Conservation (phyloP, 1,139 yeast species). For the Yamadazyma membranifaciens region DNA sequence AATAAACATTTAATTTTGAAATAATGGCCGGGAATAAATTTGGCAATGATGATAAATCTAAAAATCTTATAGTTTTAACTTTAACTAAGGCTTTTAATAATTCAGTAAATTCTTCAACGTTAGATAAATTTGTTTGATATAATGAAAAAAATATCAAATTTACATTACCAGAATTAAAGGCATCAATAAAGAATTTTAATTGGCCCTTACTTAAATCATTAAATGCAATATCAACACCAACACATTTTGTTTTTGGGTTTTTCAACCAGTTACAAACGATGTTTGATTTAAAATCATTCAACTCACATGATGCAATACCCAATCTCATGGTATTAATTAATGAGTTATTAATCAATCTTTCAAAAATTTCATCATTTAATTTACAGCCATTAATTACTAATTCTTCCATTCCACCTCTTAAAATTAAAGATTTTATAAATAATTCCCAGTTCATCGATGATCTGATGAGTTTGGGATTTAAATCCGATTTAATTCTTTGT, state of each 20-base stretch:
- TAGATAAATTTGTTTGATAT: conserved; percentile 60
- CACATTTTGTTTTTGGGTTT: conserved; percentile 50
- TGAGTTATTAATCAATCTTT: conserved; percentile 51
- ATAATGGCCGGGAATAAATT: conserved; percentile 70
- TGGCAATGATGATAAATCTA: conserved; percentile 77
- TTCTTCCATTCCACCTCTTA: conserved; percentile 78
- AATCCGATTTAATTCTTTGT: conserved; percentile 58
- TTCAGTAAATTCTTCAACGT: conserved; percentile 53
- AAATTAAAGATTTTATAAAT: conserved; percentile 55
- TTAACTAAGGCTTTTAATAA: conserved; percentile 51
- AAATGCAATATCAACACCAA: conserved; percentile 84
- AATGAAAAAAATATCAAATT: conserved; percentile 64
- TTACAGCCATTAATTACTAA: conserved; percentile 79
- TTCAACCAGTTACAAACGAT: conserved; percentile 65
- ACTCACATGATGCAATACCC: conserved; percentile 74
- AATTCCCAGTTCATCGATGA: conserved; percentile 76
- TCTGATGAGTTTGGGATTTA: conserved; percentile 46
- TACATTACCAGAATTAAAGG: conserved; percentile 34
- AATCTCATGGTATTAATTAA: conserved; percentile 62
- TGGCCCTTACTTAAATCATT: conserved; percentile 65
- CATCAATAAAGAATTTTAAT: conserved; percentile 48
- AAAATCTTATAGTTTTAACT: conserved; percentile 59
- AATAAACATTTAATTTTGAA: conserved; percentile 54
- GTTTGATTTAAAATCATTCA: conserved; percentile 55
- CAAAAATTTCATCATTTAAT: conserved; percentile 52